These are phyloP conservation scores for Leucosporidium scottii DNA, from an alignment of 768 basidiomycete genomes.

Conservation along the genomic window DNA sequence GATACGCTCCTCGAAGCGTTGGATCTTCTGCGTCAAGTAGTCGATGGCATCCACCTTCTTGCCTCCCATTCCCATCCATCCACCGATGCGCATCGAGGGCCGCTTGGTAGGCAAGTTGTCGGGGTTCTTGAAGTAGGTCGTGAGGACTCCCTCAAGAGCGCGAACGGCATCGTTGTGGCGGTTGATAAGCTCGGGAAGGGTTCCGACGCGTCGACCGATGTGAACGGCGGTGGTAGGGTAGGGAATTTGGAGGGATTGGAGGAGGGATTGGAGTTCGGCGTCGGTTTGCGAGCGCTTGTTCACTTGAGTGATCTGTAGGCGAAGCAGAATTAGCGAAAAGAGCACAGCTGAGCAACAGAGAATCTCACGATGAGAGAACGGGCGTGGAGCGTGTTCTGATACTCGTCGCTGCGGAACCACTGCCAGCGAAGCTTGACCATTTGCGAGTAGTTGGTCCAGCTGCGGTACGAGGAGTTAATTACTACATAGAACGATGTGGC, in stretches of 20 bases:
- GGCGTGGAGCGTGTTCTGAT: slow-evolving; percentile 83
- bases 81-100: slow-evolving; percentile 72
- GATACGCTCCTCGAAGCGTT: slow-evolving; percentile 47
- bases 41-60: slow-evolving; percentile 84
- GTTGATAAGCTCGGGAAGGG: slow-evolving; percentile 81
- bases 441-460: slow-evolving; percentile 15
- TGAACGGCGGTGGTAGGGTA: slow-evolving; percentile 89
- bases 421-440: slow-evolving; percentile 55
- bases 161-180: slow-evolving; percentile 90
- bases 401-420: slow-evolving; percentile 65
- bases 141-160: slow-evolving; percentile 79
- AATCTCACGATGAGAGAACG: slow-evolving; percentile 64
- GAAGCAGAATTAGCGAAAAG: neutral
- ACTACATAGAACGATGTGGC: too few species aligned
- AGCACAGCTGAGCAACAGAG: neutral
- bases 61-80: slow-evolving; percentile 74
- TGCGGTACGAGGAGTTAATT: slow-evolving; percentile 50
- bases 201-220: slow-evolving; percentile 77
- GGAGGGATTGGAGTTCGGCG: slow-evolving; percentile 69
- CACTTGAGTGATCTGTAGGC: slow-evolving; percentile 55
- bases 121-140: slow-evolving; percentile 72
- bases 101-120: slow-evolving; percentile 71
- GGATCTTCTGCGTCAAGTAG: slow-evolving; percentile 54
- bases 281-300: slow-evolving; percentile 76
- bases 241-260: slow-evolving; percentile 54